Conservation (phyloP, 2,329 filamentous ascomycete genomes). For the Venturia aucupariae region DNA sequence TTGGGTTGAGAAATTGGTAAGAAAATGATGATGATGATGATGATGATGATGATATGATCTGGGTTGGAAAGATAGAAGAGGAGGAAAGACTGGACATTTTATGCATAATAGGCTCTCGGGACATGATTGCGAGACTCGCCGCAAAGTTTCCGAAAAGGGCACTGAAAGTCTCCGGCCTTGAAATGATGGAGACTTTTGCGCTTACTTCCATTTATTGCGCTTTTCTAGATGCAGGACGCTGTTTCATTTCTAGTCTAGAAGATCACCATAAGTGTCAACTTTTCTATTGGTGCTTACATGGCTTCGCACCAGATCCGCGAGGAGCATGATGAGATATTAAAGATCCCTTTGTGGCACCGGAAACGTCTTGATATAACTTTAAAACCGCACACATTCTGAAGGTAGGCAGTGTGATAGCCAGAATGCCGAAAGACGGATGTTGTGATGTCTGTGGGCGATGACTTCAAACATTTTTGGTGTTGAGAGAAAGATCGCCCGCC, state of each 20-base stretch:
- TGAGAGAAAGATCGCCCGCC: neutral
- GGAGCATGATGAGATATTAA: neutral
- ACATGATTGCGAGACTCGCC: neutral
- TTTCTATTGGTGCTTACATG: neutral
- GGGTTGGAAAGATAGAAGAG: neutral
- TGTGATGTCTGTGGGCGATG: neutral
- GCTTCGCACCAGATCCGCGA: neutral
- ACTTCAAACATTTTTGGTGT: neutral
- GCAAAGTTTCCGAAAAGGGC: conserved; percentile 3
- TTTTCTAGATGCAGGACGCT: no score
- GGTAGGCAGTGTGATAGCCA: no score
- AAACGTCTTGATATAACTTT: no score
- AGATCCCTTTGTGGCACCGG: no score
- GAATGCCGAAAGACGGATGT: no score
- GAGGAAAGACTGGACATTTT: neutral
- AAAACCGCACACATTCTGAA: no score
- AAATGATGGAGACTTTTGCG: neutral
- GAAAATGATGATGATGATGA: no score
- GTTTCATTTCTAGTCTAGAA: neutral
- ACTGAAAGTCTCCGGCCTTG: neutral
- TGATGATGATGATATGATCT: neutral
- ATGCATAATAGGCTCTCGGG: neutral
- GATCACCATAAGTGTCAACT: neutral
- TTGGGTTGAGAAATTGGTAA: no score
- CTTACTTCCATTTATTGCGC: neutral